Conservation (phyloP, 352 stramenopile species). For the Phytophthora brassicae region DNA sequence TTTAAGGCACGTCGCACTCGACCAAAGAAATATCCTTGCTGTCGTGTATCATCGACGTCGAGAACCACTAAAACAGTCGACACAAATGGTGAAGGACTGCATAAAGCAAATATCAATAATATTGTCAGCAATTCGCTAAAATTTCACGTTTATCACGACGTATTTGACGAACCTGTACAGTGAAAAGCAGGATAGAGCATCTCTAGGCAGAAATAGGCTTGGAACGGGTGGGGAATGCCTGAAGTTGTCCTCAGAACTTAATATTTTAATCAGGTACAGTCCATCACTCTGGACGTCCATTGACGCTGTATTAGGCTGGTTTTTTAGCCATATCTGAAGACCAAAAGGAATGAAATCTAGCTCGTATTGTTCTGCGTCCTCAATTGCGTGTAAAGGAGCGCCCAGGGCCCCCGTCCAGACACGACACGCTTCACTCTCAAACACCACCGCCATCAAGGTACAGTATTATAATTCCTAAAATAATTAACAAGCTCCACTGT, state of each 20-base stretch:
- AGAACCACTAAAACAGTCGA: conserved; percentile 52
- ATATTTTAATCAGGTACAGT: conserved; percentile 27
- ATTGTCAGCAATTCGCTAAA: not conserved
- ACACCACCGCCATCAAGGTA: conserved; percentile 29
- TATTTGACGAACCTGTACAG: conserved; percentile 48
- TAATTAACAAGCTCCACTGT: not conserved
- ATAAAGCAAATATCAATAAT: not conserved
- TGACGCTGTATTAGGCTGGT: not conserved
- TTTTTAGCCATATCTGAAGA: conserved; percentile 32
- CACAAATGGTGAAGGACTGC: conserved; percentile 59
- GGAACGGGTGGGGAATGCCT: conserved; percentile 7
- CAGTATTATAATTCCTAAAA: not conserved
- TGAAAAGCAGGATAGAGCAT: conserved; percentile 37
- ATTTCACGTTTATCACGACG: not conserved
- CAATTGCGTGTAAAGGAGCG: conserved; percentile 28
- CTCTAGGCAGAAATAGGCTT: conserved; percentile 35
- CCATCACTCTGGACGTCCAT: conserved; percentile 11
- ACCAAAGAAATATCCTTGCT: conserved; percentile 66
- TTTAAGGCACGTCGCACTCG: conserved; percentile 11
- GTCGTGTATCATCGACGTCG: conserved; percentile 33
- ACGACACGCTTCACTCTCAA: conserved; percentile 35
- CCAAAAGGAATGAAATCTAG: conserved; percentile 28
- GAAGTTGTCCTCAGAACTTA: not conserved
- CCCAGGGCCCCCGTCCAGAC: conserved; percentile 46
- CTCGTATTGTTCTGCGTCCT: conserved; percentile 32